These are phyloP conservation scores for Plasmopara viticola DNA, from an alignment of 352 stramenopile genomes.

Conservation along the genomic window DNA sequence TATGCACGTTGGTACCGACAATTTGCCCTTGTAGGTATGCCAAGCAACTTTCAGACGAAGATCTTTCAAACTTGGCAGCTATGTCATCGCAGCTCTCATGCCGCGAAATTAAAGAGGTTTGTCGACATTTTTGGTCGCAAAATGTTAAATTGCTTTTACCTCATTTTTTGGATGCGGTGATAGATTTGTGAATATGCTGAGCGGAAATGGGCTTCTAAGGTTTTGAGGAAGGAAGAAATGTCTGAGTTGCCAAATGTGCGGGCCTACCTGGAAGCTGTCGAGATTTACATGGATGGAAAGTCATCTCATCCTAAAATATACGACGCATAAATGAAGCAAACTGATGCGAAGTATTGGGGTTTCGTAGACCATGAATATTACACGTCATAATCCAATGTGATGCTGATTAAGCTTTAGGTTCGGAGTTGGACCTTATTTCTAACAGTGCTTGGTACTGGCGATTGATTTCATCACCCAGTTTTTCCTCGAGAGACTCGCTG, in stretches of 20 bases:
- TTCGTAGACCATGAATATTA: too few species aligned
- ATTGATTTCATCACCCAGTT: slow-evolving; percentile 29
- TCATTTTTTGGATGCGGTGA: not conserved
- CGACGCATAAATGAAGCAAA: slow-evolving; percentile 29
- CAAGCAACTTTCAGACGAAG: slow-evolving; percentile 78
- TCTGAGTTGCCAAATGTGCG: slow-evolving; percentile 59
- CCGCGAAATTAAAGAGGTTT: slow-evolving; percentile 91
- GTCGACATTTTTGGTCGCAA: not conserved
- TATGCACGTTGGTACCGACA: slow-evolving; percentile 2
- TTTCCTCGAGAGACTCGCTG: slow-evolving; percentile 23
- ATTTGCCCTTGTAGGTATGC: slow-evolving; percentile 52
- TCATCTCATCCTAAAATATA: slow-evolving; percentile 41
- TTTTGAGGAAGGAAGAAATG: slow-evolving; percentile 79
- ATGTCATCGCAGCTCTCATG: slow-evolving; percentile 86
- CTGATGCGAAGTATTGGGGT: too few species aligned
- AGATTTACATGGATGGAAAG: slow-evolving; percentile 53
- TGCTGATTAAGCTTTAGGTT: slow-evolving; percentile 5
- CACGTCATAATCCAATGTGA: too few species aligned
- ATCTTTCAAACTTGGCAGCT: slow-evolving; percentile 70
- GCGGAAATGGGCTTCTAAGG: slow-evolving; percentile 87
- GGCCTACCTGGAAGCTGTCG: slow-evolving; percentile 72
- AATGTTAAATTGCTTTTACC: too few species aligned
- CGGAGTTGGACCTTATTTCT: slow-evolving; percentile 8
- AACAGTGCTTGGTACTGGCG: slow-evolving; percentile 39
- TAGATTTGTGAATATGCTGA: slow-evolving; percentile 92